These are phyloP conservation scores for Brettanomyces sp. DNA, from an alignment of 805 yeast species.

Conservation along the genomic window DNA sequence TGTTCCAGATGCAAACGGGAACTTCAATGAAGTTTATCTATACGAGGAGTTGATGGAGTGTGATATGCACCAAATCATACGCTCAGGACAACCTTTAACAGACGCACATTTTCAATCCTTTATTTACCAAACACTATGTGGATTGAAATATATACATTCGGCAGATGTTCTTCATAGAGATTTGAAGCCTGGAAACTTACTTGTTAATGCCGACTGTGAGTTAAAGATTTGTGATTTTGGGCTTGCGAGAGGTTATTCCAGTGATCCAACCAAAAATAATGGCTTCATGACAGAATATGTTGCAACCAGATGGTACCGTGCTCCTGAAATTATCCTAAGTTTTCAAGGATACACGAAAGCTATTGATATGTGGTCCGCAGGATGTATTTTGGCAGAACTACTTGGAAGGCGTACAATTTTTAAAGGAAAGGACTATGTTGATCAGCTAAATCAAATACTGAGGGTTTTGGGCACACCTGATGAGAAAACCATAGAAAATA, in stretches of 20 bases:
- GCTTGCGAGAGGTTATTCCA: conserved; percentile 82
- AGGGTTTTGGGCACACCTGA: conserved; percentile 89
- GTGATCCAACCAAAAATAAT: conserved; percentile 72
- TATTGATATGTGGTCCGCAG: conserved; percentile 96
- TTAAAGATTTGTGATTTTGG: conserved; percentile 96
- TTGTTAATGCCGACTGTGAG: conserved; percentile 95
- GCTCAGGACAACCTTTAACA: conserved; percentile 86
- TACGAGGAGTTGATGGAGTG: conserved; percentile 98
- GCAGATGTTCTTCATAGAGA: conserved; percentile 95
- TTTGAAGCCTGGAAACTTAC: conserved; percentile 84
- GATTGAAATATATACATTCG: conserved; percentile 86
- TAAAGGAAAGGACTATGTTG: conserved; percentile 93
- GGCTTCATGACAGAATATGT: conserved; percentile 97
- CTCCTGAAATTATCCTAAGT: conserved; percentile 94
- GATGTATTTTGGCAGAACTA: conserved; percentile 91
- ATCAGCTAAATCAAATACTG: conserved; percentile 83
- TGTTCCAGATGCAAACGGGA: conserved; percentile 57
- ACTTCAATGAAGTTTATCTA: conserved; percentile 83
- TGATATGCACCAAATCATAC: conserved; percentile 94
- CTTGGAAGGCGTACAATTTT: conserved; percentile 86
- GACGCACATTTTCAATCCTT: conserved; percentile 94
- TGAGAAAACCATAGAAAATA: conserved; percentile 54
- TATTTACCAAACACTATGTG: conserved; percentile 85
- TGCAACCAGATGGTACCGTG: conserved; percentile 98
- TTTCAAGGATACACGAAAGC: conserved; percentile 94